A percentile compares a stretch with the other conserved stretches of the same genome.
phyloP scores from a whole-genome alignment of 2,329 filamentous ascomycete species.

The Tolypocladium amazonense region DNA sequence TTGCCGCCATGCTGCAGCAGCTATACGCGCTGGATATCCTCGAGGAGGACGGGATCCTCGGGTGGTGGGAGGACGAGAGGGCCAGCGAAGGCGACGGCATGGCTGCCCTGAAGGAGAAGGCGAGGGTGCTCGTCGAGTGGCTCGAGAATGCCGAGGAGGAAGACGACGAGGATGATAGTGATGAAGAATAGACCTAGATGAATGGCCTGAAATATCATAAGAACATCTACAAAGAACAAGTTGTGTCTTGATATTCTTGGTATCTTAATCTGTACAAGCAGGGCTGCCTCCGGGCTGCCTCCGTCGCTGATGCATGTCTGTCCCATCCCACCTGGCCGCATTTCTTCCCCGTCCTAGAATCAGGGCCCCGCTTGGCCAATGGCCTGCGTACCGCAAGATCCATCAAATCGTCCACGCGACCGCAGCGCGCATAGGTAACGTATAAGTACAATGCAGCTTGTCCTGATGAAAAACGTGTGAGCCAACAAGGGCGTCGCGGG shows the following conservation, averaged over 20 bases:
- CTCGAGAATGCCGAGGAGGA: constrained; percentile 56
- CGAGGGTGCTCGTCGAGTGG: constrained; percentile 73
- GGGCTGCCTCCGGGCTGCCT: background rate
- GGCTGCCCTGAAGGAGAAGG: constrained; percentile 60
- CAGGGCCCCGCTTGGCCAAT: background rate
- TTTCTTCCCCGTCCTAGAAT: background rate
- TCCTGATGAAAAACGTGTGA: background rate
- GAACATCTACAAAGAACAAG: background rate
- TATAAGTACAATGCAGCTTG: background rate
- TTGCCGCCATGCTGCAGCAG: constrained; percentile 73
- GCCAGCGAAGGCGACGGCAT: constrained; percentile 59
- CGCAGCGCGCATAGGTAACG: background rate
- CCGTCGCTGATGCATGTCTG: background rate
- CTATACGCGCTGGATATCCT: constrained; percentile 76
- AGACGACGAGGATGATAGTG: constrained; percentile 45
- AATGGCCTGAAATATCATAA: background rate
- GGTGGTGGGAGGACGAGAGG: constrained; percentile 75
- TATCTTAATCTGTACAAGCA: background rate
- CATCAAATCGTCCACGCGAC: background rate
- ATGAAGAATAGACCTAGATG: background rate
- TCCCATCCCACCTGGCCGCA: background rate
- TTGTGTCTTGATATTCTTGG: background rate
- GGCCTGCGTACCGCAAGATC: background rate
- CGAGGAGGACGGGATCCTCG: constrained; percentile 78
- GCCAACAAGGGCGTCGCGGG: background rate